Conservation (phyloP, 2,329 filamentous ascomycete genomes). For the Cladosporium colombiae region DNA sequence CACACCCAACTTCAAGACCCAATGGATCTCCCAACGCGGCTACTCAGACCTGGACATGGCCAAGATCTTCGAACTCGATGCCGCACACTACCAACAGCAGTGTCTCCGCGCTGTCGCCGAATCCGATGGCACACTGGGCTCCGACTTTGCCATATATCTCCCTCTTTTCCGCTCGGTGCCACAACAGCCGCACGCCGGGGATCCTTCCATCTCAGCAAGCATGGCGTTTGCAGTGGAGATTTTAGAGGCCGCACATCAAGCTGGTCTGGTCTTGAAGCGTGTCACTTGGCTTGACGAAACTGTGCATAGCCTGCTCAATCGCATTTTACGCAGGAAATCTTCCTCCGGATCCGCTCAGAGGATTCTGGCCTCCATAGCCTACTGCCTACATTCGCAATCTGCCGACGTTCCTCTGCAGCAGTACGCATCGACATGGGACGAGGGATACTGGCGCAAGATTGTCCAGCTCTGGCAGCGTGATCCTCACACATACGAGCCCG, state of each 20-base stretch:
- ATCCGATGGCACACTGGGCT: not conserved
- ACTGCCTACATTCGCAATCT: not conserved
- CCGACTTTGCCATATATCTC: not conserved
- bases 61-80: slow-evolving; percentile 11
- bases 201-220: slow-evolving; percentile 2
- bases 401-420: not conserved
- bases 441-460: not conserved
- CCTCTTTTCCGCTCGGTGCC: not conserved
- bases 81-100: slow-evolving; percentile 6
- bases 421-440: not conserved
- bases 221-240: slow-evolving; percentile 10
- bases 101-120: slow-evolving; percentile 7
- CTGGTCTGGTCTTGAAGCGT: not conserved
- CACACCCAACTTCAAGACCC: slow-evolving; percentile 15
- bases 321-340: not conserved
- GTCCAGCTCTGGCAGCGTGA: slow-evolving; percentile 4
- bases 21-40: slow-evolving; percentile 13
- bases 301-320: not conserved
- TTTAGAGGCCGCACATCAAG: not conserved
- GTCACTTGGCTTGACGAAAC: not conserved
- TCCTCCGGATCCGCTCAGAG: not conserved
- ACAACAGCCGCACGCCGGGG: not conserved
- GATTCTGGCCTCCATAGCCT: not conserved
- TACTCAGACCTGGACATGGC: not conserved
- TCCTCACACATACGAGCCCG: not conserved